phyloP scores from a whole-genome alignment of 805 yeast species.

The Yarrowia sp. region DNA sequence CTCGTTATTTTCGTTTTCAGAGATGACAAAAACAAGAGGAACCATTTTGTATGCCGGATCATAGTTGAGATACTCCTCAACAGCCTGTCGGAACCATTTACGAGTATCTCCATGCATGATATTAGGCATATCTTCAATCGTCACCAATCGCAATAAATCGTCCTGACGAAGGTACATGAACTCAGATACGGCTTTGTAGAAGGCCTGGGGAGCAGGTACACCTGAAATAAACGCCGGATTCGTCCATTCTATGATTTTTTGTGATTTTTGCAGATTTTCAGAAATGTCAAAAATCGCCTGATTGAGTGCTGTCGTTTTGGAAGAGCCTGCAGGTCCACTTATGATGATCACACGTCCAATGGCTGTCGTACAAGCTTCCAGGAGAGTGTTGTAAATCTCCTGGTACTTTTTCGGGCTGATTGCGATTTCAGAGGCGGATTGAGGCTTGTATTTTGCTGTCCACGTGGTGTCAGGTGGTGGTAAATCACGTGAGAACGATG shows the following conservation, averaged over 20 bases:
- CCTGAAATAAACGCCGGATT: not conserved
- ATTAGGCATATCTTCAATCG: constrained; percentile 12
- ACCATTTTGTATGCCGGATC: not conserved
- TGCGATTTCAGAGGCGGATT: not conserved
- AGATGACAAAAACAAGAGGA: constrained; percentile 5
- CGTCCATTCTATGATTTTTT: not conserved
- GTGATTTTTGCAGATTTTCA: not conserved
- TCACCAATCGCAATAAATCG: not conserved
- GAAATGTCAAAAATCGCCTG: not conserved
- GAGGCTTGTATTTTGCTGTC: not conserved
- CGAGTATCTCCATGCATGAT: constrained; percentile 13
- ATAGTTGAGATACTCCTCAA: constrained; percentile 6
- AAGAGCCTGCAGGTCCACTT: constrained; percentile 16
- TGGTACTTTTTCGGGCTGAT: constrained; percentile 4
- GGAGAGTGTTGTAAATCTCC: not conserved
- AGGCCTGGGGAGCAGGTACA: not conserved
- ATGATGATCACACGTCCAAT: not conserved
- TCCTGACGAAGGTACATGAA: constrained; percentile 17
- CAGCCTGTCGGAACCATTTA: not conserved
- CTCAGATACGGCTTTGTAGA: constrained; percentile 2
- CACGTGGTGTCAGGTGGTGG: not conserved
- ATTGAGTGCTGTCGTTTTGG: constrained; percentile 1
- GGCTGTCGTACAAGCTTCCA: not conserved
- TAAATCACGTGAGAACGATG: not conserved
- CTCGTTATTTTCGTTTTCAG: constrained; percentile 7